Base-by-base conservation (phyloP, 768 basidiomycete species). In the Butyriboletus loyo region DNA sequence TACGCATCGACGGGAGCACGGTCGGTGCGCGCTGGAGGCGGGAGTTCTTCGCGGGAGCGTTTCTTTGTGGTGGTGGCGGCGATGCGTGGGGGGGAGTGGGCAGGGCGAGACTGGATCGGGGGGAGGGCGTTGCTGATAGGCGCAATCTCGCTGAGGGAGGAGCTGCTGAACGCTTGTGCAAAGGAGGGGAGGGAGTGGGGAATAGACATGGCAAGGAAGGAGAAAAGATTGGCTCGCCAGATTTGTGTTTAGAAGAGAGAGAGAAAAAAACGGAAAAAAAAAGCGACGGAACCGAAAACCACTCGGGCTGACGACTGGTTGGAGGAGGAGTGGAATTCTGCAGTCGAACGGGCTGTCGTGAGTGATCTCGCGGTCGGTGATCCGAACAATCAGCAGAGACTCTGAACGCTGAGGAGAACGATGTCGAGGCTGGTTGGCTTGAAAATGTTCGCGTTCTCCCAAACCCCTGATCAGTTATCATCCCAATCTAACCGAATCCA, bases 151-250 rank as follows among this genome's bases (percentile, higher is more conserved):
- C 66, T 73, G 49, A 87, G 70, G 7, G 83, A 82, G 1, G 79
- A 77, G 46, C 60, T 73, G 66, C 78, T 81, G 72, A 91, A 91
- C 0, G 89, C 81, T 72, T 87, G 84, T 2, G 85, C 83, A 69
- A 91, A 91, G 38, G 89, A 86, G 36, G 89, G 89, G 35, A 91
- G 81, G 10, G 87, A 84, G 67, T 84, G 85, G 55, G 75, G 71
- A 55, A 72, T 67, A 56, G 78, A 74, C 77, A 78, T 78, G 71
- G 56, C 41, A 44, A 41, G 36, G 24, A 46, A 4, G 32, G 22
- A 27, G 4, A 44, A 25, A 25, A 19, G 32, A 31, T 43, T 30
- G 42, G 30, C 44, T 45, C 19, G 44, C 43, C 43, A 13, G 43
- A 44, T 44, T 44, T 30, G 42, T 30, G 44, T 32, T 22, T 21